A percentile compares a stretch with the other conserved stretches of the same genome.
These are phyloP conservation scores for Tulasnella sp. DNA, from an alignment of 768 basidiomycete genomes.

Conservation along the genomic window DNA sequence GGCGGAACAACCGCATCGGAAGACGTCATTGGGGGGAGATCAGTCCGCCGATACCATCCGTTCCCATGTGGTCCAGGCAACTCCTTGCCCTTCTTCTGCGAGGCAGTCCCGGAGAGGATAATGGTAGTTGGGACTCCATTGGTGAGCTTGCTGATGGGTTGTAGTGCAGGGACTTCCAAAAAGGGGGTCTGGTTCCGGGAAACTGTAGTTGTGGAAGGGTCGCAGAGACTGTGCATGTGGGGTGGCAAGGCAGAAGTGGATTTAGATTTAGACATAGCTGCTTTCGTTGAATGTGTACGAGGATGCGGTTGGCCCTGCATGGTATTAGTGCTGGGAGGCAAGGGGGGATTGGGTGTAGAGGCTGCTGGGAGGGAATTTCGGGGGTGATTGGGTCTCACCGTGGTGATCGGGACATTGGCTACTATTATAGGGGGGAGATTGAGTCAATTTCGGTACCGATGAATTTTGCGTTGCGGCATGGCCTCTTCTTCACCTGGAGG, in stretches of 20 bases:
- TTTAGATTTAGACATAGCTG: slow-evolving; percentile 3
- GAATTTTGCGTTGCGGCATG: too few species aligned
- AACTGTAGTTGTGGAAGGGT: neutral
- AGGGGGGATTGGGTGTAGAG: neutral
- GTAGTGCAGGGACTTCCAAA: slow-evolving; percentile 4
- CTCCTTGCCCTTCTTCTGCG: slow-evolving; percentile 2
- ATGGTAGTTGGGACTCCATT: neutral
- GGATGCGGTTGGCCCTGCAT: neutral
- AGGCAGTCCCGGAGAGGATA: neutral
- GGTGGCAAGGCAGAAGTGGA: neutral
- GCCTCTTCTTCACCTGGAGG: neutral
- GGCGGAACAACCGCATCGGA: neutral
- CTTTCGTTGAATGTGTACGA: neutral
- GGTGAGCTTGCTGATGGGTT: neutral
- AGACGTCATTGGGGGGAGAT: neutral
- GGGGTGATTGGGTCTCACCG: neutral
- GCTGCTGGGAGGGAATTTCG: neutral
- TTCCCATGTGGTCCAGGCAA: slow-evolving; percentile 7
- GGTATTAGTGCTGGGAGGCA: neutral
- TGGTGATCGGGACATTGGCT: too few species aligned
- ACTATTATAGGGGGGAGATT: too few species aligned
- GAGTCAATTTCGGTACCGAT: too few species aligned
- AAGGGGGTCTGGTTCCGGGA: slow-evolving; percentile 2
- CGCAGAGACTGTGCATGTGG: neutral
- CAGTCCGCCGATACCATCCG: slow-evolving; percentile 6